These are phyloP conservation scores for Termitomyces sp. DNA, from an alignment of 768 basidiomycete genomes.

Conservation along the genomic window DNA sequence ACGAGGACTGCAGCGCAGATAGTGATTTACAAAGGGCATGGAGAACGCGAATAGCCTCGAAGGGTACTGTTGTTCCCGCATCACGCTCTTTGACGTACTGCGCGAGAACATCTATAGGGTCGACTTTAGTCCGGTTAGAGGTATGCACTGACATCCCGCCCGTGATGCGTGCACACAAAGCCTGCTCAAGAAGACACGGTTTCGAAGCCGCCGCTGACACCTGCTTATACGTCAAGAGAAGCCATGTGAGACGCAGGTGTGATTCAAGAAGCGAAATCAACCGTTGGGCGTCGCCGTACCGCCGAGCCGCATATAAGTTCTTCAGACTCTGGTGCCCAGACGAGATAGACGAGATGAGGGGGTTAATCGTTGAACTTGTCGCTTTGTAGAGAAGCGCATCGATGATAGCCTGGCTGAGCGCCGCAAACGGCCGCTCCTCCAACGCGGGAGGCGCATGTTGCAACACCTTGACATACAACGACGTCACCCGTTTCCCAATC, in stretches of 20 bases:
- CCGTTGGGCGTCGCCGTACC: conserved; percentile 63
- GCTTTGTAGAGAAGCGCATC: conserved; percentile 73
- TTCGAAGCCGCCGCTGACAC: conserved; percentile 33
- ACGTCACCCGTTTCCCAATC: conserved; percentile 63
- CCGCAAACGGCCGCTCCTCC: conserved; percentile 51
- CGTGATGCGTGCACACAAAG: conserved; percentile 57
- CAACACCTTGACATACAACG: conserved; percentile 64
- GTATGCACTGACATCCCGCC: conserved; percentile 42
- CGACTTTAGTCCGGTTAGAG: conserved; percentile 41
- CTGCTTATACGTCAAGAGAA: conserved; percentile 63
- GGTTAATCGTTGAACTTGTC: conserved; percentile 75
- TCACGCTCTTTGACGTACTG: conserved; percentile 61
- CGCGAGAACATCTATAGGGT: conserved; percentile 74
- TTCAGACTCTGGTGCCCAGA: conserved; percentile 53
- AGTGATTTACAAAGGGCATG: conserved; percentile 63
- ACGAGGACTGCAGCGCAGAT: conserved; percentile 50
- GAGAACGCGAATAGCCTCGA: conserved; percentile 64
- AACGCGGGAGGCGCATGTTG: conserved; percentile 51
- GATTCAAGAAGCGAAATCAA: conserved; percentile 66
- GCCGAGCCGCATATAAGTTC: conserved; percentile 55
- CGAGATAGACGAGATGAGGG: conserved; percentile 67
- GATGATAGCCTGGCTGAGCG: conserved; percentile 55
- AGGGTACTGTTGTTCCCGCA: conserved; percentile 52
- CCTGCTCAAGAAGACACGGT: conserved; percentile 70
- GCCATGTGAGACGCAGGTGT: conserved; percentile 53